Base-by-base conservation (phyloP, 805 yeast species). In the Candida palmyrensis region DNA sequence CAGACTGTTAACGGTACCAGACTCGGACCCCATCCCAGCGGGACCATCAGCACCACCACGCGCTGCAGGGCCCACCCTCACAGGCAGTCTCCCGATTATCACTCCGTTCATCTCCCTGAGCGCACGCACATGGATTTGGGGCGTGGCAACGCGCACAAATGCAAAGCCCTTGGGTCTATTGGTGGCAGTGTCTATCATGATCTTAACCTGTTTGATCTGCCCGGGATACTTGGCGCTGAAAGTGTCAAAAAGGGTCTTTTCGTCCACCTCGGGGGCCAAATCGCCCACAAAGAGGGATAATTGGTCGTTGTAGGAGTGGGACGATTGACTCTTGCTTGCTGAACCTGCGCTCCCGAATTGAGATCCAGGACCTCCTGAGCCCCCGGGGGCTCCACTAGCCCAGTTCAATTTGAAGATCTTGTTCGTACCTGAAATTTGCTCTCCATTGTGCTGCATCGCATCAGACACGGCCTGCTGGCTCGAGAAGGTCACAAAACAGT, bases 201-300 rank as follows among this genome's bases (percentile, higher is more conserved):
- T 75, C 49, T 82, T 86, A 5, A 79, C 92, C 44, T 81, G 79
- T 33, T 77, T 71, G 34, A 86, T 77, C 29, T 57, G 54, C 5
- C 89, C 82, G 2, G 89, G 79, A 51, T 75, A 88, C 38, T 77
- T 73, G 4, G 75, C 58, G 39, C 75, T 78, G 59, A 89, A 88
- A 27, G 75, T 66, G 32, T 81, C 82, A 37, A 73, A 71, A 16
- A 88, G 62, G 25, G 68, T 63, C 11, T 71, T 66, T 39, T 88
- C 96, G 12, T 78, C 76, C 15, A 84, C 79, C 34, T 79, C 85
- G 15, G 80, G 76, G 6, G 81, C 77, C 41, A 88, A 59, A 54
- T 87, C 96, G 28, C 96, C 96, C 12, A 89, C 90, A 57, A 88
- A 88, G 15, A 89, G 66, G 1, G 95, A 81, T 88, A 20, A 47